phyloP scores from a whole-genome alignment of 2,329 filamentous ascomycete genomes.

The Paecilomyces niveus region DNA sequence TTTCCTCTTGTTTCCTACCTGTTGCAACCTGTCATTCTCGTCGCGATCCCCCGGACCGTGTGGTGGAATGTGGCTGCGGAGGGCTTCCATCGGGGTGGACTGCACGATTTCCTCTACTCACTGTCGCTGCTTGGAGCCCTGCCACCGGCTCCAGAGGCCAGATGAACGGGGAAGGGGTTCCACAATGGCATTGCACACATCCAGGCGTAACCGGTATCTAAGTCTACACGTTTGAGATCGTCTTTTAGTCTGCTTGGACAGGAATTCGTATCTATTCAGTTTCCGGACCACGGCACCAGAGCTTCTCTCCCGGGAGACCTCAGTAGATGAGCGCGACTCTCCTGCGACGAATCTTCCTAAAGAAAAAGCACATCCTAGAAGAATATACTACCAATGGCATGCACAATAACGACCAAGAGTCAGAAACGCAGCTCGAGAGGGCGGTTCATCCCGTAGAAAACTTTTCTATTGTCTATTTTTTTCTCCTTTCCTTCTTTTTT shows the following conservation, averaged over 20 bases:
- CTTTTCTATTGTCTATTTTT: not conserved
- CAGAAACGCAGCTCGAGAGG: not conserved
- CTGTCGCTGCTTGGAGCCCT: not conserved
- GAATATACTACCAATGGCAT: not conserved
- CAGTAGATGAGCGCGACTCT: not conserved
- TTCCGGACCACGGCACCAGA: not conserved
- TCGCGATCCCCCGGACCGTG: not conserved
- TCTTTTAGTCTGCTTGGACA: slow-evolving; percentile 7
- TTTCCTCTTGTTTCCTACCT: slow-evolving; percentile 1
- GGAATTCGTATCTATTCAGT: slow-evolving; percentile 1
- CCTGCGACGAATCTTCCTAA: not conserved
- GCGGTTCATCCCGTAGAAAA: not conserved
- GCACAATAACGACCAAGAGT: not conserved
- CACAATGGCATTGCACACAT: slow-evolving; percentile 11
- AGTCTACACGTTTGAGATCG: slow-evolving; percentile 11
- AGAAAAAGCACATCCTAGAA: not conserved
- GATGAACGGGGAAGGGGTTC: slow-evolving; percentile 1
- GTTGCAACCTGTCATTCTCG: slow-evolving; percentile 1
- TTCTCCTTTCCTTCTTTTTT: no score
- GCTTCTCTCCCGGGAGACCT: not conserved
- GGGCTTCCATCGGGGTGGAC: not conserved
- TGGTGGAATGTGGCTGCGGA: not conserved
- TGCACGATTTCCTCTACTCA: not conserved
- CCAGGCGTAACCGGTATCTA: slow-evolving; percentile 18
- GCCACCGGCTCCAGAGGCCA: not conserved